A percentile compares a stretch with the other conserved stretches of the same genome.
Evolutionary conservation across 106 monocot species (phyloP).

Genomic region (Dendrobium catenatum): DNA sequence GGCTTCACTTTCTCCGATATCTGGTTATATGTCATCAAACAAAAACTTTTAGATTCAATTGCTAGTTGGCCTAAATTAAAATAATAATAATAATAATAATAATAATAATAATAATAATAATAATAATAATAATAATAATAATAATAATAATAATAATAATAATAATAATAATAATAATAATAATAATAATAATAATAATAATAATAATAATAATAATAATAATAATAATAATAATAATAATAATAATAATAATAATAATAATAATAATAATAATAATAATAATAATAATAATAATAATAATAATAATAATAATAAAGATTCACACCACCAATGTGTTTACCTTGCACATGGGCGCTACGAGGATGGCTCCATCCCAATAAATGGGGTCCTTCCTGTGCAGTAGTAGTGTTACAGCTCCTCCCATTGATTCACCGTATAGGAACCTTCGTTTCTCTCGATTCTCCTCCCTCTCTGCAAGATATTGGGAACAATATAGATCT

Average conservation of each 20-base stretch:
- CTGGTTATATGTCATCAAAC: constrained; percentile 14
- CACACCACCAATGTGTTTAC: constrained; percentile 13
- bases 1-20: constrained; percentile 98
- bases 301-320: not conserved
- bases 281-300: not conserved
- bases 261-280: not conserved
- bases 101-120: not conserved
- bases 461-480: constrained; percentile 35
- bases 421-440: constrained; percentile 98
- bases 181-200: not conserved
- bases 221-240: not conserved
- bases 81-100: not conserved
- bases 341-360: constrained; percentile 99
- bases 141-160: not conserved
- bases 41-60: too few species aligned
- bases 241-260: not conserved
- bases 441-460: constrained; percentile 64
- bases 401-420: constrained; percentile 82
- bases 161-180: not conserved
- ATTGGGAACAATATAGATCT: too few species aligned
- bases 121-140: not conserved
- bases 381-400: constrained; percentile 66
- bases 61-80: too few species aligned
- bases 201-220: not conserved
- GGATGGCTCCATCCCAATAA: constrained; percentile 89